Evolutionary conservation across 495 filamentous ascomycete genomes (phyloP).

Genomic region (Hypoxylon perforatum): DNA sequence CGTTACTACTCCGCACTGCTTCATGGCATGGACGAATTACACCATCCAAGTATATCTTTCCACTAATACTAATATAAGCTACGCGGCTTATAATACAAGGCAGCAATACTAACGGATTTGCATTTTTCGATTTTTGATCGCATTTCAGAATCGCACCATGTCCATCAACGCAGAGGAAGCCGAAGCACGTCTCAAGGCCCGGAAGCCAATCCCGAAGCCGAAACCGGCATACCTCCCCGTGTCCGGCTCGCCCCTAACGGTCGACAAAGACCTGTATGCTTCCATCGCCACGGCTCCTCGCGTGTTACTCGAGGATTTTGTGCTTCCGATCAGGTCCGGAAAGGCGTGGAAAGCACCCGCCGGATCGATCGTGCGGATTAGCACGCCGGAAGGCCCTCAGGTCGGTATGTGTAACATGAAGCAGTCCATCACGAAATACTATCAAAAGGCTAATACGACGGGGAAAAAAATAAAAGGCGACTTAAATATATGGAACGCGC

Average conservation of each 20-base stretch:
- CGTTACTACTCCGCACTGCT: slow-evolving; percentile 21
- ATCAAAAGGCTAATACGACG: neutral
- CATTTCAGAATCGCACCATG: slow-evolving; percentile 13
- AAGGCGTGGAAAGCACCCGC: slow-evolving; percentile 71
- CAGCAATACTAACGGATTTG: too few relatives aligned
- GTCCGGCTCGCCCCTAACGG: slow-evolving; percentile 53
- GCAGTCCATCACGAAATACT: too few relatives aligned
- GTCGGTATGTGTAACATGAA: slow-evolving; percentile 55
- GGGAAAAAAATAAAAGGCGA: slow-evolving; percentile 67
- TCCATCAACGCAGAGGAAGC: slow-evolving; percentile 38
- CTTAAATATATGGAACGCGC: slow-evolving; percentile 80
- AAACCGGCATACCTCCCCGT: slow-evolving; percentile 62
- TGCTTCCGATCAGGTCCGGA: slow-evolving; percentile 66
- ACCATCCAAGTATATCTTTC: neutral
- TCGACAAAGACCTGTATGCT: slow-evolving; percentile 56
- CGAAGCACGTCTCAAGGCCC: slow-evolving; percentile 41
- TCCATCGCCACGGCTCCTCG: slow-evolving; percentile 51
- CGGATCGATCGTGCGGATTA: slow-evolving; percentile 74
- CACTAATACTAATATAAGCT: neutral
- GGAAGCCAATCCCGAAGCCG: slow-evolving; percentile 51
- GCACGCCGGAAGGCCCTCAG: slow-evolving; percentile 78
- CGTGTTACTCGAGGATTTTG: slow-evolving; percentile 52
- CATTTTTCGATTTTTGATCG: neutral
- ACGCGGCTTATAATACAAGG: neutral
- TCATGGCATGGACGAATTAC: neutral